These are phyloP conservation scores for Chlorella sp. DNA, from an alignment of 139 green algal genomes.

Conservation along the genomic window DNA sequence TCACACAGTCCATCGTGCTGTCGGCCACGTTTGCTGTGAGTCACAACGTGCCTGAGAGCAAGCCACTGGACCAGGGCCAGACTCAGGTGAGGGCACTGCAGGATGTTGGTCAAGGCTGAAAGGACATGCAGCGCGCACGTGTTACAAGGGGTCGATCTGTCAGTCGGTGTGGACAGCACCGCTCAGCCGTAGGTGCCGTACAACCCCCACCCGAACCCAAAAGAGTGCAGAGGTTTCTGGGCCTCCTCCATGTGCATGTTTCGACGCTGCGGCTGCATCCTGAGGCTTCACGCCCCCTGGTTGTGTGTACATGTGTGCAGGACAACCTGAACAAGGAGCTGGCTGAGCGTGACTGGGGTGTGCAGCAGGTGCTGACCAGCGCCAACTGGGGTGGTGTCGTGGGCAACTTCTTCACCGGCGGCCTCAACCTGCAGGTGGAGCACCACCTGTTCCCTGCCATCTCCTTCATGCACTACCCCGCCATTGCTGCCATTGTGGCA, in stretches of 20 bases:
- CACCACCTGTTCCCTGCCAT: constrained; percentile 78
- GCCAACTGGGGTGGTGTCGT: constrained; percentile 75
- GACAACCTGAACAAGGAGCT: background rate
- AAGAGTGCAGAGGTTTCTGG: no score
- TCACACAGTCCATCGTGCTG: constrained; percentile 67
- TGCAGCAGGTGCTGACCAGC: constrained; percentile 74
- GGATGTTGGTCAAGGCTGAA: no score
- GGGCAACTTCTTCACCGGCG: constrained; percentile 80
- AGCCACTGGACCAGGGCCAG: constrained; percentile 40
- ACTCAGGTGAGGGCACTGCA: no score
- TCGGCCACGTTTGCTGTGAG: constrained; percentile 64
- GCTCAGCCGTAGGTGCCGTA: no score
- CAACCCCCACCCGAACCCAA: no score
- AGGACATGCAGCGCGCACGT: no score
- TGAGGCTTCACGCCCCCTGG: no score
- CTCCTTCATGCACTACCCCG: constrained; percentile 74
- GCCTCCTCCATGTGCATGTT: no score
- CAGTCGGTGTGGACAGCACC: no score
- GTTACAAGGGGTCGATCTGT: no score
- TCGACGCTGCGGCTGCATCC: no score
- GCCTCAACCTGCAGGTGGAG: constrained; percentile 72
- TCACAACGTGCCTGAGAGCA: constrained; percentile 51
- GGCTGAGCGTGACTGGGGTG: constrained; percentile 58
- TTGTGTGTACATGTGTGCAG: no score
- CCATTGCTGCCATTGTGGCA: constrained; percentile 67